Evolutionary conservation across 306 rosid species (phyloP).

Genomic region (Gleditsia sinensis): DNA sequence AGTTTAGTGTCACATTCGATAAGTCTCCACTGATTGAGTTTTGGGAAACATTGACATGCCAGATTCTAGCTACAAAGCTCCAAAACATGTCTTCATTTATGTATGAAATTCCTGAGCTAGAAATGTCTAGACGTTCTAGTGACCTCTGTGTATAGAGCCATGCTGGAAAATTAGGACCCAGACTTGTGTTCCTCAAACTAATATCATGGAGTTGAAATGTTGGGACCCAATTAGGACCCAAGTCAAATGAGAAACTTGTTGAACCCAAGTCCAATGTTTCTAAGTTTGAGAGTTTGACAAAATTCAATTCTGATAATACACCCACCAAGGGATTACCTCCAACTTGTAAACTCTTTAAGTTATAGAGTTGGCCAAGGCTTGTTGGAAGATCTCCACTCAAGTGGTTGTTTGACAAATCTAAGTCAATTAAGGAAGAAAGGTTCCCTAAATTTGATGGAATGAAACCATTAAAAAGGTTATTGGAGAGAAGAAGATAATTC

Average conservation of each 20-base stretch:
- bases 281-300: neutral
- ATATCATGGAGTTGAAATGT: neutral
- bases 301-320: neutral
- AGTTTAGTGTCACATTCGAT: neutral
- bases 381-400: neutral
- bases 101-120: neutral
- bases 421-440: too few species aligned
- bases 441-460: too few species aligned
- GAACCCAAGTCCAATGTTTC: neutral
- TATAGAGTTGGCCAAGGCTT: neutral
- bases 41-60: neutral
- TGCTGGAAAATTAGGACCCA: constrained; percentile 12
- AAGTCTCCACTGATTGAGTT: constrained; percentile 7
- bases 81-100: neutral
- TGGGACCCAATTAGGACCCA: neutral
- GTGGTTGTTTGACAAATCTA: neutral
- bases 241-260: neutral
- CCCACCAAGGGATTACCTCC: neutral
- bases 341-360: neutral
- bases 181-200: neutral
- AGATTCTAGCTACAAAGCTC: neutral
- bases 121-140: accelerated
- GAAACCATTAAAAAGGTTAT: too few species aligned
- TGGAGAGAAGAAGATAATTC: neutral
- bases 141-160: constrained; percentile 28